phyloP scores from a whole-genome alignment of 495 filamentous ascomycete genomes.

The Trichoderma asperelloides region DNA sequence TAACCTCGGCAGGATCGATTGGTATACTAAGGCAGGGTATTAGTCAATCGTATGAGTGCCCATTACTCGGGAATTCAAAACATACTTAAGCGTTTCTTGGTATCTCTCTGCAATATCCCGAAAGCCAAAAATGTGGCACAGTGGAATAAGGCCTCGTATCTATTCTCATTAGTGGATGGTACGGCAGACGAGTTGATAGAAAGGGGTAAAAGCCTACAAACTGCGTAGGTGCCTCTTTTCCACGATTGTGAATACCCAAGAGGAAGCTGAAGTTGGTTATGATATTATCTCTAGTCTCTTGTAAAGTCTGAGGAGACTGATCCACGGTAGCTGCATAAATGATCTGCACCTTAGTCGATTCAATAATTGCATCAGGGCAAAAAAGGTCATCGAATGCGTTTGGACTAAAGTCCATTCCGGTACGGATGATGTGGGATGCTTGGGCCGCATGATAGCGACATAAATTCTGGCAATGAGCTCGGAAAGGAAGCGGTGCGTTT shows the following conservation, averaged over 20 bases:
- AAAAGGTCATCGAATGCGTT: slow-evolving; percentile 1
- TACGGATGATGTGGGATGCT: not conserved
- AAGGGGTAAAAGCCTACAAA: not conserved
- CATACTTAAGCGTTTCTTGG: not conserved
- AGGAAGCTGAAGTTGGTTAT: not conserved
- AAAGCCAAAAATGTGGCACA: slow-evolving; percentile 1
- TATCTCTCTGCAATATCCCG: not conserved
- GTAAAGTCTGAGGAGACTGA: not conserved
- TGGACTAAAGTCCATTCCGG: not conserved
- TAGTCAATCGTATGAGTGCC: not conserved
- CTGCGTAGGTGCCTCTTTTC: not conserved
- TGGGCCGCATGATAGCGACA: not conserved
- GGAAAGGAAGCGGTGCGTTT: not conserved
- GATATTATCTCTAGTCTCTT: not conserved
- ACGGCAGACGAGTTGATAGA: not conserved
- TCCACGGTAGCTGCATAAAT: not conserved
- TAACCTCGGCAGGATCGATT: not conserved
- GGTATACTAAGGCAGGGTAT: not conserved
- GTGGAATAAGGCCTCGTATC: not conserved
- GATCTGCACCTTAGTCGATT: slow-evolving; percentile 3
- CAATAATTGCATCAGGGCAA: not conserved
- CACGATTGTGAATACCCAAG: not conserved
- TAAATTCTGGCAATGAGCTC: not conserved
- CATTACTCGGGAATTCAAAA: not conserved
- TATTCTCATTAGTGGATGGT: not conserved